Percentiles rank a stretch among this genome's conserved stretches.
phyloP scores from a whole-genome alignment of 331 rosid species.

The Quercus lobata region DNA sequence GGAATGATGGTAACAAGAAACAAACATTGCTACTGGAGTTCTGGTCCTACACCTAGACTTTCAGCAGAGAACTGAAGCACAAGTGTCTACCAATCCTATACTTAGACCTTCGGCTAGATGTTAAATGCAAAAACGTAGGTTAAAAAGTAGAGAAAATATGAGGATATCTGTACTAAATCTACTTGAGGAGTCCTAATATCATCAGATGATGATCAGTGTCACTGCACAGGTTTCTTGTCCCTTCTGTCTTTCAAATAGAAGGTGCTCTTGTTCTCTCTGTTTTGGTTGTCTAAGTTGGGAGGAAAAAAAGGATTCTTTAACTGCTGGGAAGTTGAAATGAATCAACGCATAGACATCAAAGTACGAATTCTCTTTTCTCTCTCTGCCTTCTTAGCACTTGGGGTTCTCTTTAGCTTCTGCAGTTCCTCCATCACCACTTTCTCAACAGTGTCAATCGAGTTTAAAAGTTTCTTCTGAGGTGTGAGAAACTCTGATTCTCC shows the following conservation, averaged over 20 bases:
- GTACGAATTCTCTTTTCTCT: slow-evolving; percentile 61
- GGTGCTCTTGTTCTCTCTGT: background rate
- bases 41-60: slow-evolving; percentile 16
- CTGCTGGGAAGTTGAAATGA: slow-evolving; percentile 5
- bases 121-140: background rate
- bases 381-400: slow-evolving; percentile 70
- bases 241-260: background rate
- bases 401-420: slow-evolving; percentile 57
- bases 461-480: slow-evolving; percentile 77
- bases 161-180: background rate
- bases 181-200: slow-evolving; percentile 11
- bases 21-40: background rate
- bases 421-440: slow-evolving; percentile 60
- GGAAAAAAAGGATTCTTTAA: no score
- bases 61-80: background rate
- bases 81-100: background rate
- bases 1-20: slow-evolving; percentile 34
- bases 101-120: slow-evolving; percentile 3
- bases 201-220: slow-evolving; percentile 33
- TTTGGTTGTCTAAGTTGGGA: background rate
- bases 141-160: background rate
- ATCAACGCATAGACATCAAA: slow-evolving; percentile 83
- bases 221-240: background rate
- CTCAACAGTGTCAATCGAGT: slow-evolving; percentile 66
- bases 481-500: slow-evolving; percentile 49